phyloP scores from a whole-genome alignment of 2,329 filamentous ascomycete species.

The Paramyrothecium roridum region DNA sequence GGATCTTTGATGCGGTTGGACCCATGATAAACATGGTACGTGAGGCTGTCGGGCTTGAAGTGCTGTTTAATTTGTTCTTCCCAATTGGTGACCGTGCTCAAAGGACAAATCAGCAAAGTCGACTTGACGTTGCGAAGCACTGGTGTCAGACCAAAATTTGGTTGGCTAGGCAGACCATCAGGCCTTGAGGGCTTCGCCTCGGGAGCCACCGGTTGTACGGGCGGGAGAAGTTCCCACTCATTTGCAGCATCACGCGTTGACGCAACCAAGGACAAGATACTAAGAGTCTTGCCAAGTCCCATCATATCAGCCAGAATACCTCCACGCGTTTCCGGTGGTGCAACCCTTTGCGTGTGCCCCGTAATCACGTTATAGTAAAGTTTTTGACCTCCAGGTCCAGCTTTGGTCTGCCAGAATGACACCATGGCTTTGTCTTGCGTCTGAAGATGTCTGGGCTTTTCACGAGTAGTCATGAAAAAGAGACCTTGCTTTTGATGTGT shows the following conservation, averaged over 20 bases:
- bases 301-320: slow-evolving; percentile 84
- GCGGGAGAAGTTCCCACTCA: slow-evolving; percentile 55
- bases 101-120: slow-evolving; percentile 82
- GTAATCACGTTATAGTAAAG: slow-evolving; percentile 85
- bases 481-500: slow-evolving; percentile 88
- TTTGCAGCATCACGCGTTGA: slow-evolving; percentile 60
- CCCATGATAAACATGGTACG: slow-evolving; percentile 85
- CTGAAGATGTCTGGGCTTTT: slow-evolving; percentile 61
- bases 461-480: slow-evolving; percentile 78
- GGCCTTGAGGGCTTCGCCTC: slow-evolving; percentile 34
- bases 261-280: slow-evolving; percentile 75
- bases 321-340: slow-evolving; percentile 65
- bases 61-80: slow-evolving; percentile 87
- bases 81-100: slow-evolving; percentile 94
- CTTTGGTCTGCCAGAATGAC: slow-evolving; percentile 72
- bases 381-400: slow-evolving; percentile 46
- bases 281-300: slow-evolving; percentile 85
- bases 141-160: slow-evolving; percentile 44
- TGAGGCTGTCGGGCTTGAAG: slow-evolving; percentile 60
- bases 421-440: slow-evolving; percentile 59
- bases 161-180: slow-evolving; percentile 27
- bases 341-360: slow-evolving; percentile 56
- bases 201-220: slow-evolving; percentile 44
- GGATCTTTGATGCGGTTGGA: slow-evolving; percentile 68
- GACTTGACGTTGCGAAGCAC: slow-evolving; percentile 69